These are phyloP conservation scores for Ogataea saltuana DNA, from an alignment of 805 yeast genomes.

Conservation along the genomic window DNA sequence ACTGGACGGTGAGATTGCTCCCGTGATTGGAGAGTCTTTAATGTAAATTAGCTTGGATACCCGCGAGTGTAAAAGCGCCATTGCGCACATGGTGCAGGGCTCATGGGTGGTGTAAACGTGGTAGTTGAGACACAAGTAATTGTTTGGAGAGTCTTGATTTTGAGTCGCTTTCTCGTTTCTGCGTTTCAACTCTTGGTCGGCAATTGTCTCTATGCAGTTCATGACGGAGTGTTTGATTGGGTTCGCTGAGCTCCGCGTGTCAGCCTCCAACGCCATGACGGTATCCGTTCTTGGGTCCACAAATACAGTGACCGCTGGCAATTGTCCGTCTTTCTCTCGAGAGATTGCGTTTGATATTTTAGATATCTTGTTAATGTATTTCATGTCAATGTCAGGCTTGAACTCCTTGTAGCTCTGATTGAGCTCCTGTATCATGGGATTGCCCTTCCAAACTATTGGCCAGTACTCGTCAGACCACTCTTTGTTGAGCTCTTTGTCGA, in stretches of 20 bases:
- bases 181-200: conserved; percentile 49
- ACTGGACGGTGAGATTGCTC: conserved; percentile 54
- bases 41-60: conserved; percentile 68
- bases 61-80: conserved; percentile 94
- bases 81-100: conserved; percentile 94
- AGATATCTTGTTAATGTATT: conserved; percentile 34
- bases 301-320: conserved; percentile 61
- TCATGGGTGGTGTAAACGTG: conserved; percentile 90
- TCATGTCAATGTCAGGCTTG: conserved; percentile 46
- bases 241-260: conserved; percentile 42
- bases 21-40: conserved; percentile 48
- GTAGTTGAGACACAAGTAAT: conserved; percentile 72
- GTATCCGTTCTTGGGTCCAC: conserved; percentile 54
- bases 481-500: conserved; percentile 62
- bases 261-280: conserved; percentile 42
- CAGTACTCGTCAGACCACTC: conserved; percentile 71
- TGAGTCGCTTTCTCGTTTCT: conserved; percentile 28
- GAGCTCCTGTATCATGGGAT: conserved; percentile 72
- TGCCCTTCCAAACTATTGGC: conserved; percentile 96
- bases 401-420: conserved; percentile 43
- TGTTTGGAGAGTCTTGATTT: conserved; percentile 15
- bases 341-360: conserved; percentile 25
- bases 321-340: conserved; percentile 8
- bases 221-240: conserved; percentile 77
- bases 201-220: conserved; percentile 65